Percentiles rank a stretch among this genome's conserved stretches.
phyloP scores from a whole-genome alignment of 2,329 filamentous ascomycete species.

The Cladosporium sp. region DNA sequence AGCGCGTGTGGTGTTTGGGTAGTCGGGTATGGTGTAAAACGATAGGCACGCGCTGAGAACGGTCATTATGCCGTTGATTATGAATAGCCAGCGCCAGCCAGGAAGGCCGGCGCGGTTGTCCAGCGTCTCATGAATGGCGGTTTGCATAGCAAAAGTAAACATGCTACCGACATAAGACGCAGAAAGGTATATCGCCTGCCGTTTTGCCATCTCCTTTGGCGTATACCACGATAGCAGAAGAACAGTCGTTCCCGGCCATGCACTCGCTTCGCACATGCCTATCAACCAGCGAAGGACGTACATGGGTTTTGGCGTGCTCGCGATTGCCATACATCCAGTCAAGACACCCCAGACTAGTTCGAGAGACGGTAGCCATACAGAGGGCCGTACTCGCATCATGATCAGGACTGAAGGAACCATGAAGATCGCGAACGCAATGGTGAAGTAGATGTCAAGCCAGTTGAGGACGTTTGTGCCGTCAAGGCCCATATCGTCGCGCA shows the following conservation, averaged over 20 bases:
- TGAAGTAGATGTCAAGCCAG: constrained; percentile 32
- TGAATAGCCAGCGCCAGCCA: constrained; percentile 52
- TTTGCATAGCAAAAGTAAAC: constrained; percentile 60
- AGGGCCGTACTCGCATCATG: constrained; percentile 32
- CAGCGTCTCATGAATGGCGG: constrained; percentile 42
- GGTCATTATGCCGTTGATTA: constrained; percentile 54
- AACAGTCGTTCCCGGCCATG: constrained; percentile 57
- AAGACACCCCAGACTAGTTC: constrained; percentile 40
- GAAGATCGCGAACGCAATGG: constrained; percentile 34
- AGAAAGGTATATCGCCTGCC: constrained; percentile 56
- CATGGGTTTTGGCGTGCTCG: constrained; percentile 35
- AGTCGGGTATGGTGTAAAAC: constrained; percentile 11
- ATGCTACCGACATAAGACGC: constrained; percentile 57
- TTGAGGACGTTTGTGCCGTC: constrained; percentile 37
- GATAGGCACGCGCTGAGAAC: constrained; percentile 1
- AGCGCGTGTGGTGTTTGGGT: constrained; percentile 7
- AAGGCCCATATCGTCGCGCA: constrained; percentile 38
- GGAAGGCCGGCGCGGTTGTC: constrained; percentile 46
- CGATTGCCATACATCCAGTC: constrained; percentile 37
- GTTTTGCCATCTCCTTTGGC: constrained; percentile 56
- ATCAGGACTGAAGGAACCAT: constrained; percentile 37
- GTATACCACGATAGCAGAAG: constrained; percentile 61
- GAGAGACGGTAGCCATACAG: constrained; percentile 31
- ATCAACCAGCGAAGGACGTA: constrained; percentile 39
- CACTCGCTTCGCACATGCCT: constrained; percentile 53